phyloP scores from a whole-genome alignment of 78 protist species.

The Dictyostelium brefeldianum region DNA sequence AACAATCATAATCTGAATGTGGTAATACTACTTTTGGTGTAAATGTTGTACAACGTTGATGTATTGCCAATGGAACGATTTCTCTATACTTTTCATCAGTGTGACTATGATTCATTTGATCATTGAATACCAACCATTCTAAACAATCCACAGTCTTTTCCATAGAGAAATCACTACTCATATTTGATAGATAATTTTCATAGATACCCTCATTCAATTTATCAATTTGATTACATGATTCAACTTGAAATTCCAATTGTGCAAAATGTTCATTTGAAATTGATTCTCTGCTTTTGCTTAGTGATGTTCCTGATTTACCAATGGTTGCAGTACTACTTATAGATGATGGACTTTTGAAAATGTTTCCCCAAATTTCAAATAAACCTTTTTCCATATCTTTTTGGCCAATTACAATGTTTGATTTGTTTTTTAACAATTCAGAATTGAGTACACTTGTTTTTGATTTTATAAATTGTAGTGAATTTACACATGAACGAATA shows the following conservation, averaged over 20 bases:
- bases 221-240: slow-evolving; percentile 18
- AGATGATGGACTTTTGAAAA: slow-evolving; percentile 19
- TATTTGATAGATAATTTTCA: slow-evolving; percentile 51
- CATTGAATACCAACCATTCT: slow-evolving; percentile 62
- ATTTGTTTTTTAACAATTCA: slow-evolving; percentile 29
- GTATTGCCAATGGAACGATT: slow-evolving; percentile 61
- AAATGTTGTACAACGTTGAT: slow-evolving; percentile 25
- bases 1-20: slow-evolving; percentile 18
- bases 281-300: not conserved
- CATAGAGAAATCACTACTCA: slow-evolving; percentile 17
- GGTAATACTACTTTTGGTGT: slow-evolving; percentile 46
- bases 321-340: not conserved
- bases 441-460: not conserved
- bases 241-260: not conserved
- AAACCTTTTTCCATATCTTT: slow-evolving; percentile 76
- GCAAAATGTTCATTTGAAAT: not conserved
- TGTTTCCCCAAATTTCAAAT: slow-evolving; percentile 30
- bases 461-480: slow-evolving; percentile 80
- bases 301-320: not conserved
- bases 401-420: slow-evolving; percentile 38
- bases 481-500: slow-evolving; percentile 79
- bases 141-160: slow-evolving; percentile 48
- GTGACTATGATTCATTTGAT: not conserved
- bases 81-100: slow-evolving; percentile 39
- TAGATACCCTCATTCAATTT: slow-evolving; percentile 53